Evolutionary conservation across 2,329 filamentous ascomycete genomes (phyloP).

Genomic region (Nemania sp.): DNA sequence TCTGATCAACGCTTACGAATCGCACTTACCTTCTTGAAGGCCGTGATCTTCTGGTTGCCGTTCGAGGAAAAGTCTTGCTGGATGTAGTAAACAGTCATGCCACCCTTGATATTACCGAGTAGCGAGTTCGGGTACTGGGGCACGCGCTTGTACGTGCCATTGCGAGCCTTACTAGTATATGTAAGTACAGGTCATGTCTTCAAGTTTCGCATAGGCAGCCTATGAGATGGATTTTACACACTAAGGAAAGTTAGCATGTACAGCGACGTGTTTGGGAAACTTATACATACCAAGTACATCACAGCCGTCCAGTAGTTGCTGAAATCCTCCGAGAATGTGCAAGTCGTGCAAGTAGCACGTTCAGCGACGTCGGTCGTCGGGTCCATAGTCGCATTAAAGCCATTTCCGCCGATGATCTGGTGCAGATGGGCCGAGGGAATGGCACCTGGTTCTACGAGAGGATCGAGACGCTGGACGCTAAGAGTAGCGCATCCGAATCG

Average conservation of each 20-base stretch:
- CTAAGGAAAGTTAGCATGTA: constrained; percentile 34
- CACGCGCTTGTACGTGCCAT: constrained; percentile 49
- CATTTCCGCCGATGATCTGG: constrained; percentile 48
- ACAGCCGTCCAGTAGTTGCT: constrained; percentile 49
- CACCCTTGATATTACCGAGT: constrained; percentile 53
- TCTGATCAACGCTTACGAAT: constrained; percentile 23
- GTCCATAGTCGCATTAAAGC: constrained; percentile 48
- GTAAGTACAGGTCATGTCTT: constrained; percentile 33
- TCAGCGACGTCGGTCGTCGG: constrained; percentile 45
- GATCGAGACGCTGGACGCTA: constrained; percentile 47
- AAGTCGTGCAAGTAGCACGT: constrained; percentile 52
- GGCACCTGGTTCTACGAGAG: constrained; percentile 46
- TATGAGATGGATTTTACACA: constrained; percentile 31
- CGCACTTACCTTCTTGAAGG: constrained; percentile 51
- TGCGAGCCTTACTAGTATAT: constrained; percentile 44
- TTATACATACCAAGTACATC: constrained; percentile 45
- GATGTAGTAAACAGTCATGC: constrained; percentile 59
- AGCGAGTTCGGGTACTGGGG: constrained; percentile 49
- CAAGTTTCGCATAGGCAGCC: constrained; percentile 25
- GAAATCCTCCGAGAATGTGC: constrained; percentile 51
- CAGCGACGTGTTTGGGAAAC: constrained; percentile 25
- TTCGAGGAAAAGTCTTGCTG: constrained; percentile 56
- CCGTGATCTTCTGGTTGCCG: constrained; percentile 55
- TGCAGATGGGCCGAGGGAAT: constrained; percentile 47
- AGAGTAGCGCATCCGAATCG: constrained; percentile 48